Evolutionary conservation across 805 yeast species (phyloP), one percentile per base, ranked within the genome.

Genomic region (Hanseniaspora mollemarum): DNA sequence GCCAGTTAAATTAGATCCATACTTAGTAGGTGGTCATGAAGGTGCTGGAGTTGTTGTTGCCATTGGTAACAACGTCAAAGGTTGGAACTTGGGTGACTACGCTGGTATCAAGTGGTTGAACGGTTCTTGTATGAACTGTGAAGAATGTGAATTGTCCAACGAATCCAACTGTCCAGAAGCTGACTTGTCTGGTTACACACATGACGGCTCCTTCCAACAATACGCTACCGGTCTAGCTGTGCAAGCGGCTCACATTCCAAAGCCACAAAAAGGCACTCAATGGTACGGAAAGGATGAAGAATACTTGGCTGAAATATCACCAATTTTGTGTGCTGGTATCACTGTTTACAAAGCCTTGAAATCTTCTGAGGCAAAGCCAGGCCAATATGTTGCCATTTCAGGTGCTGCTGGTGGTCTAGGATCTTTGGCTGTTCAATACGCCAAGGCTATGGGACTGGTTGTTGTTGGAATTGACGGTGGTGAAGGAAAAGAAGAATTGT

Each of bases 351-450:
- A 78, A 69, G 83, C 82, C 10, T 68, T 78, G 61, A 78, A 78
- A 68, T 72, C 78, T 46, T 80, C 83, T 49, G 64, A 70, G 49
- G 62, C 75, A 53, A 55, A 56, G 43, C 71, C 87, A 19, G 87
- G 90, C 62, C 78, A 82, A 65, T 81, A 81, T 80, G 83, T 80
- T 57, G 77, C 78, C 54, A 71, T 82, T 54, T 77, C 86, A 52
- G 88, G 90, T 70, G 87, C 87, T 55, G 84, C 78, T 66, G 88
- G 88, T 65, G 88, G 90, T 62, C 73, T 82, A 66, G 90, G 88
- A 62, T 71, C 85, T 36, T 67, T 82, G 57, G 87, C 86, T 52
- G 71, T 81, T 59, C 87, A 82, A 69, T 82, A 80, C 67, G 87
- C 85, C 55, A 73, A 67, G 58, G 86, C 85, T 55, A 76, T 81